Evolutionary conservation across 176 grass and related monocot genomes (phyloP), one percentile per base, ranked within the genome.

Genomic region (Carex pumila): DNA sequence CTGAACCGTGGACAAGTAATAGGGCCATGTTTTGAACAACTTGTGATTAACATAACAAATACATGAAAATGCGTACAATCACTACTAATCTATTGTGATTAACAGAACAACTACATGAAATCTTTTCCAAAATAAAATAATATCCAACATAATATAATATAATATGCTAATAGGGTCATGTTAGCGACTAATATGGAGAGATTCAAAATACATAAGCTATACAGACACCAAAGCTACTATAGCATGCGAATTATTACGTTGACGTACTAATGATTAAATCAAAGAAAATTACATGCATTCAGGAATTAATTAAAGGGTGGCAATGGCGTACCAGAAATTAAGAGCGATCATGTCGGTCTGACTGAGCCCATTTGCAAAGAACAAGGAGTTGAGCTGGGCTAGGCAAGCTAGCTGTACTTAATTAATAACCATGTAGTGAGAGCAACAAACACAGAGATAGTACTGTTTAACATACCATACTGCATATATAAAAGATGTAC

Each of bases 341-440:
- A 96, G 91, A 0, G 94, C 91, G 79, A 96, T 91, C 94, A 96
- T 96, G 83, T 96, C 94, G 54, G 89, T 91, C 87, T 96, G 94
- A 1, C 81, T 93, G 84, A 96, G 94, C 7, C 94, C 94, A 75
- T 96, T 96, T 81, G 2, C 12, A 76, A 78, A 62, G 88, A 96
- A 96, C 79, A 96, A 86, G 12, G 62, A 70, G 80, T 89, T 96
- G 78, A 96, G 94, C 67, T 6, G 91, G 83, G 61, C 89, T 65
- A 17, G 94, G 93, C n/a, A 96, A 85, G 87, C 25, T 25, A 25
- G 25, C 87, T 93, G 83, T 93, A 43, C 36, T 69, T 10, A 5
- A 66, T 32, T 31, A 12, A 66, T n/a, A 49, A 19, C 34, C 10
- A 71, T 45, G 17, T 71, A 19, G 25, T 25, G 25, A 25, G 25